Percentiles rank a stretch among this genome's conserved stretches.
phyloP scores from a whole-genome alignment of 2,329 filamentous ascomycete genomes.

The Penicillium sp. region DNA sequence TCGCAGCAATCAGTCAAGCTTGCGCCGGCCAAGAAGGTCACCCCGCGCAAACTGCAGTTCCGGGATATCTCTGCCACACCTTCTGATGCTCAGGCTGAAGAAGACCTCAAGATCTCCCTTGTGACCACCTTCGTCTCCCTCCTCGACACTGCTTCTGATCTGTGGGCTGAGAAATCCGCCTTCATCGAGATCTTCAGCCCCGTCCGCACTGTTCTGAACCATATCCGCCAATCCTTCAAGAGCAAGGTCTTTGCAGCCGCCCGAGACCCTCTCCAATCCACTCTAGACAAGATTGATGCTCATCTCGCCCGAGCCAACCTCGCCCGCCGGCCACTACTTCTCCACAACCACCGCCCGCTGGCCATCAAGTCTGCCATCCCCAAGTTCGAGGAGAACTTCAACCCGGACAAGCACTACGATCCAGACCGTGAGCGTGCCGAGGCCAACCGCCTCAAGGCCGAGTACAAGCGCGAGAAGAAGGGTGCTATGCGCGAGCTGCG shows the following conservation, averaged over 20 bases:
- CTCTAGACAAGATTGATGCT: constrained; percentile 46
- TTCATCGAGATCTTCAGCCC: constrained; percentile 82
- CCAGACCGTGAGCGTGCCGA: constrained; percentile 89
- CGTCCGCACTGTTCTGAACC: constrained; percentile 62
- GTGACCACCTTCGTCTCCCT: constrained; percentile 69
- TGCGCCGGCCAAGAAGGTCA: constrained; percentile 38
- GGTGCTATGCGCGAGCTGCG: constrained; percentile 90
- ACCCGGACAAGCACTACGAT: constrained; percentile 96
- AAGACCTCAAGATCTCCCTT: constrained; percentile 63
- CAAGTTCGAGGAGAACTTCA: constrained; percentile 95
- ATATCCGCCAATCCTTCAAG: constrained; percentile 63
- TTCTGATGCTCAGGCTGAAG: constrained; percentile 34
- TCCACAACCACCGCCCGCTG: constrained; percentile 87
- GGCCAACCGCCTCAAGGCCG: constrained; percentile 79
- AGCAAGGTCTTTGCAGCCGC: constrained; percentile 55
- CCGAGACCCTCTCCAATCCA: constrained; percentile 39
- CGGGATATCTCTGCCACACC: constrained; percentile 57
- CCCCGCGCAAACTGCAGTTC: constrained; percentile 63
- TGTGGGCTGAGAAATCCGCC: constrained; percentile 75
- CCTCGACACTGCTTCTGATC: constrained; percentile 69
- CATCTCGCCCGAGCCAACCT: constrained; percentile 65
- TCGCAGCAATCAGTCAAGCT: constrained; percentile 61
- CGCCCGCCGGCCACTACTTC: constrained; percentile 76
- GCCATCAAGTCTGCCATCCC: constrained; percentile 88
- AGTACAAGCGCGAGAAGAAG: constrained; percentile 95